Evolutionary conservation across 2,329 filamentous ascomycete genomes (phyloP), one percentile per base, ranked within the genome.

Genomic region (Byssoonygena ceratinophila): DNA sequence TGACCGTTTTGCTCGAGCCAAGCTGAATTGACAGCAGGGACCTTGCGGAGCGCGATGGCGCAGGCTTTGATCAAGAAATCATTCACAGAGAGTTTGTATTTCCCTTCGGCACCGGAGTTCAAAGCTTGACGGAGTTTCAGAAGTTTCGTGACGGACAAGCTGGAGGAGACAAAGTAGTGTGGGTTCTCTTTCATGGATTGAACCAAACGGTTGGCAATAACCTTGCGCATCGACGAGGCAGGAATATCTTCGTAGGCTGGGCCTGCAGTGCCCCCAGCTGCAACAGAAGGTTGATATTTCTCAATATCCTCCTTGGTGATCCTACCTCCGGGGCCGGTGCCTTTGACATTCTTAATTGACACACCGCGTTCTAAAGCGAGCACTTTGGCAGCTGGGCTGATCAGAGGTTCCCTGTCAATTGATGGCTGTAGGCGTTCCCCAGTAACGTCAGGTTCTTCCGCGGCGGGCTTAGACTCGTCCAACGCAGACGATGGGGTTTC

Each of bases 31-130:
- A 90, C 92, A 59, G 86, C 81, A 55, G 92, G 92, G 46, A 97
- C 90, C 80, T 95, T 96, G 75, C 84, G 84, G 68, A 85, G 88
- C 57, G 92, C 92, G 58, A 86, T 76, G 55, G 82, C 87, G 54
- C 91, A 87, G 61, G 91, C 92, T 81, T 98, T 98, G 80, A 98
- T 88, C 58, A 98, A 79, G 80, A 98, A 95, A 74, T 98, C 92
- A 74, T 98, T 98, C 74, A 98, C 88, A n/a, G 90, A 96, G 55
- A 98, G 86, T 82, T 96, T 98, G 82, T 95, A 98, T 73, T 89
- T 83, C 74, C 91, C 92, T 58, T 95, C 84, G 45, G 87, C 77
- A 11, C 86, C 83, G 67, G 82, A 81, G 76, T 98, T 98, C 61
- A 98, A 82, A 54, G 91, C 89, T 74, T 87, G 81, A 65, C 92